phyloP scores from a whole-genome alignment of 2,329 filamentous ascomycete genomes.

The Talaromyces sp. region DNA sequence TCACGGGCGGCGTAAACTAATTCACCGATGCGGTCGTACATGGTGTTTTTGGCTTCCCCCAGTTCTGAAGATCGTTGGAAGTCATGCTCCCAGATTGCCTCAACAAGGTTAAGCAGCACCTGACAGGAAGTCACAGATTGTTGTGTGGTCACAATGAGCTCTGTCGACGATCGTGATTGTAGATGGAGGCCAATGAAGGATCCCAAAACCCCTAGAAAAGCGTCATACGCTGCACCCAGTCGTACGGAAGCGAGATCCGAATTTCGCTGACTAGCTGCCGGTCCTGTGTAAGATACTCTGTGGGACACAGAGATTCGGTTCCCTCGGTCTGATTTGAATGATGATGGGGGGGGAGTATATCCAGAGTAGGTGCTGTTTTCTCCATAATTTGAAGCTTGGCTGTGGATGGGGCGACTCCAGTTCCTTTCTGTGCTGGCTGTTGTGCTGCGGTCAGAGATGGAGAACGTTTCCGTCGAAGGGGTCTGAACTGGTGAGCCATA shows the following conservation, averaged over 20 bases:
- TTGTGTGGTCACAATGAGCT: conserved; percentile 76
- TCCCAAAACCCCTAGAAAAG: conserved; percentile 83
- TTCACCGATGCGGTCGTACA: conserved; percentile 76
- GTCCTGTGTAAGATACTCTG: conserved; percentile 71
- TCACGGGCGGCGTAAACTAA: conserved; percentile 78
- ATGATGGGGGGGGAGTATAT: conserved; percentile 22
- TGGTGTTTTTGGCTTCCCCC: conserved; percentile 65
- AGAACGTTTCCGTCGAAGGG: conserved; percentile 39
- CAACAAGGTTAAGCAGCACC: conserved; percentile 73
- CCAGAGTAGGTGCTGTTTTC: conserved; percentile 20
- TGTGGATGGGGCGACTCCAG: conserved; percentile 30
- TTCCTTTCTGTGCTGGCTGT: conserved; percentile 29
- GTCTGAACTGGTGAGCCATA: conserved; percentile 35
- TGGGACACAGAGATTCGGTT: conserved; percentile 61
- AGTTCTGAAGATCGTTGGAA: conserved; percentile 64
- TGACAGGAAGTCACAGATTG: conserved; percentile 80
- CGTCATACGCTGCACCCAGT: conserved; percentile 76
- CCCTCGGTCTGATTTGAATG: conserved; percentile 35
- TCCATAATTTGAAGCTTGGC: conserved; percentile 28
- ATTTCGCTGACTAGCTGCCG: conserved; percentile 59
- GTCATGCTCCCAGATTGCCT: conserved; percentile 77
- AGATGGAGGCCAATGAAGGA: conserved; percentile 92
- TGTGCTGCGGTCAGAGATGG: conserved; percentile 21
- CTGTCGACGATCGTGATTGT: conserved; percentile 84
- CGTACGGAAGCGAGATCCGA: conserved; percentile 79